Conservation (phyloP, 139 green algal genomes). For the Chlamydomonas sp. region DNA sequence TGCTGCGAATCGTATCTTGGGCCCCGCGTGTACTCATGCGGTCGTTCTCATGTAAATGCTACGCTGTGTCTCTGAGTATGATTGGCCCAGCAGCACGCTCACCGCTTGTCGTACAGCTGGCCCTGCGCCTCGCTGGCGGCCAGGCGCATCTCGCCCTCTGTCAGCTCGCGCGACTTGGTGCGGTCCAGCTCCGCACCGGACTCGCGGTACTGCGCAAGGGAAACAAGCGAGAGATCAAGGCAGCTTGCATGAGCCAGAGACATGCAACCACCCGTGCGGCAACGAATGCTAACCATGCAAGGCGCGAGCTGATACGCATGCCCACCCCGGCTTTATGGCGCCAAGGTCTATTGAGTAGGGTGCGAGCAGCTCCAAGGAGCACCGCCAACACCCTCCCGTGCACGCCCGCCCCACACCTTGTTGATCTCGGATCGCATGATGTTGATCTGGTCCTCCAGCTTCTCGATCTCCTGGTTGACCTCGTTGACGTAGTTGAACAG, state of each 20-base stretch:
- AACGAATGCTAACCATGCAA: no score
- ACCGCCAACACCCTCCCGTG: not conserved
- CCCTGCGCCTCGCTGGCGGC: constrained; percentile 56
- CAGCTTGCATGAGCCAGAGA: not conserved
- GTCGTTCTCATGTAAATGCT: no score
- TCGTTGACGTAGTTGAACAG: constrained; percentile 91
- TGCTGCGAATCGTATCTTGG: no score
- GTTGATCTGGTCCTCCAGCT: constrained; percentile 79
- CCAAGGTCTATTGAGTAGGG: no score
- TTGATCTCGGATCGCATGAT: constrained; percentile 67
- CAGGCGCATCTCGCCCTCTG: constrained; percentile 51
- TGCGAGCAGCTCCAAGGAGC: not conserved
- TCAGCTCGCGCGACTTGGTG: constrained; percentile 47
- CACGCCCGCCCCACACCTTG: not conserved
- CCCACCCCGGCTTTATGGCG: no score
- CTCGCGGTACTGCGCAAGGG: constrained; percentile 27
- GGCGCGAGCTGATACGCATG: no score
- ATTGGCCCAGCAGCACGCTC: not conserved
- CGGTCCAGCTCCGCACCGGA: constrained; percentile 45
- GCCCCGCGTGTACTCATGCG: no score
- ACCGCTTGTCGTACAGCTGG: constrained; percentile 61
- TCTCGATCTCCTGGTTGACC: constrained; percentile 83
- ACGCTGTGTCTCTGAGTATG: no score
- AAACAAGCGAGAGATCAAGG: not conserved
- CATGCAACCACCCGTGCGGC: no score